phyloP scores from a whole-genome alignment of 345 rosid species.

The Toxicodendron radicans region DNA sequence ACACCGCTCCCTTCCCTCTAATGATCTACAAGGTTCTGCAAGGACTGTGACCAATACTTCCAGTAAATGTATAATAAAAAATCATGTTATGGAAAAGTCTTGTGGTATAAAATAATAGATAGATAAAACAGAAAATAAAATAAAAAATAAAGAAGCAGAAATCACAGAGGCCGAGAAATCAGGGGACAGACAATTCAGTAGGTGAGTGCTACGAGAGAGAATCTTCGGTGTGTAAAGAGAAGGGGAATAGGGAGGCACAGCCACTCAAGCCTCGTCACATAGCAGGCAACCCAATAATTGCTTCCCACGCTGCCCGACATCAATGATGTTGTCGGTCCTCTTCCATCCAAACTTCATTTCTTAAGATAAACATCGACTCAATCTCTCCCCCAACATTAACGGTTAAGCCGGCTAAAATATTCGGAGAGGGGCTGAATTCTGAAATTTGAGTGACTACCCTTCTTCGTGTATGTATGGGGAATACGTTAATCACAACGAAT shows the following conservation, averaged over 20 bases:
- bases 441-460: no score
- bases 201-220: background rate
- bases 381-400: background rate
- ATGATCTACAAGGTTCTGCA: no score
- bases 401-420: slow-evolving; percentile 6
- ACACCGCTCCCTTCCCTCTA: background rate
- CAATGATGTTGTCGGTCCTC: slow-evolving; percentile 32
- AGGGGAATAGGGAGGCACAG: background rate
- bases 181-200: slow-evolving; percentile 15
- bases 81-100: background rate
- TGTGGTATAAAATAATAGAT: background rate
- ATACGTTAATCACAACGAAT: no score
- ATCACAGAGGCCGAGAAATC: slow-evolving; percentile 35
- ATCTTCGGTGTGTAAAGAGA: slow-evolving; percentile 9
- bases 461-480: no score
- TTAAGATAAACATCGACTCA: background rate
- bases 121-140: slow-evolving; percentile 21
- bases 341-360: slow-evolving; percentile 3
- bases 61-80: no score
- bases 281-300: slow-evolving; percentile 36
- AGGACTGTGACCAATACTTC: background rate
- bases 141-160: no score
- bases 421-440: background rate
- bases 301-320: slow-evolving; percentile 50
- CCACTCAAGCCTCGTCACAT: slow-evolving; percentile 1